Conservation (phyloP, 768 basidiomycete genomes). For the Lactarius trivialis region DNA sequence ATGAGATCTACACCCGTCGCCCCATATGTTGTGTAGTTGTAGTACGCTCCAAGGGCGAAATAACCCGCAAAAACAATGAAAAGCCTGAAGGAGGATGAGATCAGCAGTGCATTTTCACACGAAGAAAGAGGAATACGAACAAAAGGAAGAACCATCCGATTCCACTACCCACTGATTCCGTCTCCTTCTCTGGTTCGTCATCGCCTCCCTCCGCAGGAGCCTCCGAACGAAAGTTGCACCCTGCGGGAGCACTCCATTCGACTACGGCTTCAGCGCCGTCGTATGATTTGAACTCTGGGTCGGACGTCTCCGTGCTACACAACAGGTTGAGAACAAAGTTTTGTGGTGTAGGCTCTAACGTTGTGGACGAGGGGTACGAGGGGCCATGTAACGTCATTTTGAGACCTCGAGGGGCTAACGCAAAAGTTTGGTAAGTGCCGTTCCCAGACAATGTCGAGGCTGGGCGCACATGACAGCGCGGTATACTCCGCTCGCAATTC, state of each 20-base stretch:
- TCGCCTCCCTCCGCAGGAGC: slow-evolving; percentile 26
- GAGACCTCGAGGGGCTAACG: slow-evolving; percentile 47
- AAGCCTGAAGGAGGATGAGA: slow-evolving; percentile 35
- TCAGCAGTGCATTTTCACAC: background rate
- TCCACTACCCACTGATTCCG: slow-evolving; percentile 50
- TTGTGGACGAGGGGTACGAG: slow-evolving; percentile 49
- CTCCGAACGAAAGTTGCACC: slow-evolving; percentile 39
- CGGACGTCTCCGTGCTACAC: slow-evolving; percentile 38
- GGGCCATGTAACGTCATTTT: slow-evolving; percentile 52
- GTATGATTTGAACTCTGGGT: slow-evolving; percentile 54
- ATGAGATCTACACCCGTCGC: slow-evolving; percentile 77
- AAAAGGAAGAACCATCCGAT: slow-evolving; percentile 87
- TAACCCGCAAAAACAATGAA: slow-evolving; percentile 63
- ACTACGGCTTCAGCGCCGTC: slow-evolving; percentile 47
- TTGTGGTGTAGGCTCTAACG: slow-evolving; percentile 44
- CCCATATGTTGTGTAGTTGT: slow-evolving; percentile 85
- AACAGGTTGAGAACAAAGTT: slow-evolving; percentile 53
- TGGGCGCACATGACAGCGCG: slow-evolving; percentile 35
- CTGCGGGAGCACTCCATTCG: slow-evolving; percentile 58
- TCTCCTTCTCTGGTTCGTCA: slow-evolving; percentile 25
- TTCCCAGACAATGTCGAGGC: slow-evolving; percentile 8
- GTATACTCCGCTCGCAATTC: slow-evolving; percentile 28
- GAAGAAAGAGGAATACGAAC: slow-evolving; percentile 37
- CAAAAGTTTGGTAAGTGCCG: background rate
- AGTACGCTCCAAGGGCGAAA: slow-evolving; percentile 74